Percentiles rank a stretch among this genome's conserved stretches.
These are phyloP conservation scores for Elymus sibiricus DNA, from an alignment of 176 grass and related monocot species.

Conservation along the genomic window DNA sequence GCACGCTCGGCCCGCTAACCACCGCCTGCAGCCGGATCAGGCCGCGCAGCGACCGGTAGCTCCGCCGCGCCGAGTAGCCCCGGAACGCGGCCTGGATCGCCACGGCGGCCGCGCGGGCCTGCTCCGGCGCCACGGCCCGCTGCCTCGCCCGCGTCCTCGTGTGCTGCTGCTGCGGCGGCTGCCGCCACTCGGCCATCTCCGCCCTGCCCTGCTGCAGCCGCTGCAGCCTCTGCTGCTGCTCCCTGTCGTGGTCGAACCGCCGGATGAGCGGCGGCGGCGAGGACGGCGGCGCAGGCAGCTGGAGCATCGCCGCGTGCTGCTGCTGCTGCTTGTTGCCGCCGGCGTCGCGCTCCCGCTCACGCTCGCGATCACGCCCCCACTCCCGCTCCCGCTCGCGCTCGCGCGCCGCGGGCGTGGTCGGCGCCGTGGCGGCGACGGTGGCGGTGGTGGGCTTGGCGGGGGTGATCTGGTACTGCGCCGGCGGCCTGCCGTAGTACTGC, in stretches of 20 bases:
- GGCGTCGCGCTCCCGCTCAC: not conserved
- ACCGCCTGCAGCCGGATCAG: conserved; percentile 82
- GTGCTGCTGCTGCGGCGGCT: conserved; percentile 10
- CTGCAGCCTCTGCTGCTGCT: conserved; percentile 49
- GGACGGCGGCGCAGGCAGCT: conserved; percentile 37
- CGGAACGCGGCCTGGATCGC: conserved; percentile 82
- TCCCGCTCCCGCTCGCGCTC: conserved; percentile 11
- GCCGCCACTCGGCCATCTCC: conserved; percentile 48
- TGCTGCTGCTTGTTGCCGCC: conserved; percentile 2
- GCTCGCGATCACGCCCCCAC: not conserved
- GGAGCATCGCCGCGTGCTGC: conserved; percentile 19
- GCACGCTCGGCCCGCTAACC: conserved; percentile 62
- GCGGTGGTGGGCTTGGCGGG: conserved; percentile 24
- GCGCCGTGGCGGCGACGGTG: not conserved
- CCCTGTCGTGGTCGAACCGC: conserved; percentile 49
- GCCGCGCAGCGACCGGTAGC: conserved; percentile 66
- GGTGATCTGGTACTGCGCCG: conserved; percentile 47
- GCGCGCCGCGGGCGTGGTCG: not conserved
- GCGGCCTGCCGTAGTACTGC: conserved; percentile 38
- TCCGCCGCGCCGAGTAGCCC: conserved; percentile 68
- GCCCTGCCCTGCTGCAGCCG: conserved; percentile 32
- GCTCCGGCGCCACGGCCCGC: conserved; percentile 28
- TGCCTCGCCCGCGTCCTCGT: conserved; percentile 28
- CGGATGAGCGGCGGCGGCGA: conserved; percentile 51
- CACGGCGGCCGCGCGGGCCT: conserved; percentile 52